phyloP scores from a whole-genome alignment of 83 land plant species.

The Diphasiastrum complanatum region DNA sequence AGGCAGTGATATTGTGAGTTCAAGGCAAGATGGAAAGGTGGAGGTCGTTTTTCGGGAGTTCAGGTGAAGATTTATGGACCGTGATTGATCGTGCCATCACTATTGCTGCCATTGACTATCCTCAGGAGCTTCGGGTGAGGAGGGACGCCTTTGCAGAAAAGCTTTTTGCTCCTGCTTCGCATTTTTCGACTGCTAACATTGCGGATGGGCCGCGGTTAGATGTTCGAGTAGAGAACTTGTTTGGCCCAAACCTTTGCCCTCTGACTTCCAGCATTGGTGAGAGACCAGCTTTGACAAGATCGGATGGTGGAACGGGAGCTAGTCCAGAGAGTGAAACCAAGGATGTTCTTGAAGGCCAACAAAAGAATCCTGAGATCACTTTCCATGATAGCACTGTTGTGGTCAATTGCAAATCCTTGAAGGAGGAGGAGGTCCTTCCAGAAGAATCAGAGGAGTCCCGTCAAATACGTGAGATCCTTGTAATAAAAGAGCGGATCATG shows the following conservation, averaged over 20 bases:
- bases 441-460: background rate
- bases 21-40: background rate
- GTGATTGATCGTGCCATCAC: background rate
- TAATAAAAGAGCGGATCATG: background rate
- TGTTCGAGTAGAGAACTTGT: background rate
- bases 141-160: background rate
- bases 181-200: background rate
- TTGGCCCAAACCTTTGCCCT: background rate
- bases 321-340: background rate
- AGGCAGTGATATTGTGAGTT: too few relatives aligned
- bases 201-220: background rate
- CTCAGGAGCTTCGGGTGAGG: background rate
- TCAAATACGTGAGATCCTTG: background rate
- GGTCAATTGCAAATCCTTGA: background rate
- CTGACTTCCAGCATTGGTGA: too few relatives aligned
- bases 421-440: background rate
- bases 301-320: background rate
- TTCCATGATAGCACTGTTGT: background rate
- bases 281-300: background rate
- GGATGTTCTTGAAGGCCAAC: background rate
- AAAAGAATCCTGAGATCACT: background rate
- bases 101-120: background rate
- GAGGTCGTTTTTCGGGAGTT: background rate
- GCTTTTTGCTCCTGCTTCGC: slow-evolving; percentile 1
- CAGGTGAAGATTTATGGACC: background rate